A percentile compares a stretch with the other conserved stretches of the same genome.
Evolutionary conservation across 2,329 filamentous ascomycete genomes (phyloP).

Genomic region (Cordyceps fumosorosea): DNA sequence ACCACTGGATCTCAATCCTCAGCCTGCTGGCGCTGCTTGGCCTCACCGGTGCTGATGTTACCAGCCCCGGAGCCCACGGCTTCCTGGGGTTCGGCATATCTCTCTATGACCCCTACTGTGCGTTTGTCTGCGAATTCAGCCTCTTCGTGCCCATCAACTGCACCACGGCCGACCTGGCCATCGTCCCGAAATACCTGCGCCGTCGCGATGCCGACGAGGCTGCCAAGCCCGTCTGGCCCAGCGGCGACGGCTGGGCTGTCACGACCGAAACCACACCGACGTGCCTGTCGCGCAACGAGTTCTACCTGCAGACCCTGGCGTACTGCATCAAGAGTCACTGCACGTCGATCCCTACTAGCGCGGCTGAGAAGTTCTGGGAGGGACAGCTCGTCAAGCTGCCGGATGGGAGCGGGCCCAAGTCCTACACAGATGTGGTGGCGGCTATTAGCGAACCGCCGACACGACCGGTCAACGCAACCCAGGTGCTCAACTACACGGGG

Average conservation of each 20-base stretch:
- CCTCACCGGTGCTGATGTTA: background rate
- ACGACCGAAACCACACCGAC: slow-evolving; percentile 11
- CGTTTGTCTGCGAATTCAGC: slow-evolving; percentile 22
- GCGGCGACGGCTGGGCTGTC: slow-evolving; percentile 15
- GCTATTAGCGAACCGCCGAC: slow-evolving; percentile 9
- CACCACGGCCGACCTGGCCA: slow-evolving; percentile 13
- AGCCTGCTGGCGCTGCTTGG: slow-evolving; percentile 4
- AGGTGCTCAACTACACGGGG: slow-evolving; percentile 15
- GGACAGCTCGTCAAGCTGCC: slow-evolving; percentile 13
- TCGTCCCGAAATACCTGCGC: background rate
- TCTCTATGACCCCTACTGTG: slow-evolving; percentile 24
- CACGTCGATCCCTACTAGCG: background rate
- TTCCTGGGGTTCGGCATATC: slow-evolving; percentile 18
- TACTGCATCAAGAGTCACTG: slow-evolving; percentile 17
- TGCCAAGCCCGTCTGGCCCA: slow-evolving; percentile 6
- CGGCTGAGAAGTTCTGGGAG: slow-evolving; percentile 16
- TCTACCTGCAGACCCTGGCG: slow-evolving; percentile 17
- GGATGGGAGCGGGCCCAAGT: slow-evolving; percentile 8
- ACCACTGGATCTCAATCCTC: background rate
- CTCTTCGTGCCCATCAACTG: slow-evolving; percentile 21
- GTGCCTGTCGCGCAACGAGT: slow-evolving; percentile 15
- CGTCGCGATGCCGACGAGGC: background rate
- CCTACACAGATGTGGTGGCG: slow-evolving; percentile 13
- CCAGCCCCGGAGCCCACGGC: slow-evolving; percentile 3
- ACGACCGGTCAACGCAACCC: background rate